Conservation (phyloP, 495 filamentous ascomycete species). For the Tuber brumale region DNA sequence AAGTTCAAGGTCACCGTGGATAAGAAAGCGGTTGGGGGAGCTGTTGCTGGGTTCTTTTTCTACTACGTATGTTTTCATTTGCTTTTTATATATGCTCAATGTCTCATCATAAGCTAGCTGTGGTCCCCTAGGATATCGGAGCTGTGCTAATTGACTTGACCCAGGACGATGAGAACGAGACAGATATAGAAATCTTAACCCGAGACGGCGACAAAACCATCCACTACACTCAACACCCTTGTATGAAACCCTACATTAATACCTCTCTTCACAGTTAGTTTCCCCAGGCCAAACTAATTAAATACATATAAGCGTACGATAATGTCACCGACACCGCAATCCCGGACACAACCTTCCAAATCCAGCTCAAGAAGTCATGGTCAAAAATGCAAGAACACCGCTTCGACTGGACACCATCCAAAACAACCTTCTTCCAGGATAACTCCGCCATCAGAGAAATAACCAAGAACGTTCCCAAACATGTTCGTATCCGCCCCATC, state of each 20-base stretch:
- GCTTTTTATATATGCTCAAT: background rate
- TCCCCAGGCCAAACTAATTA: background rate
- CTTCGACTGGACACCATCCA: constrained; percentile 34
- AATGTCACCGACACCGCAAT: constrained; percentile 10
- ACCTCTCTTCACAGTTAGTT: background rate
- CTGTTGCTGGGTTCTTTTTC: constrained; percentile 40
- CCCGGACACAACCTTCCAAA: constrained; percentile 20
- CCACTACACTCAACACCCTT: constrained; percentile 40
- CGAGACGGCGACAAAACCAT: constrained; percentile 19
- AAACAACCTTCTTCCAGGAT: constrained; percentile 37
- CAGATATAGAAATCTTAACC: constrained; percentile 40
- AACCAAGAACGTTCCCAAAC: constrained; percentile 32
- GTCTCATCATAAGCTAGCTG: background rate
- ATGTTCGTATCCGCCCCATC: constrained; percentile 24
- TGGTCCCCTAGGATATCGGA: background rate
- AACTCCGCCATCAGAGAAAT: constrained; percentile 17
- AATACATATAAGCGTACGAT: constrained; percentile 29
- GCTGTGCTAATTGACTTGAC: constrained; percentile 2
- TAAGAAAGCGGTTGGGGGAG: constrained; percentile 22
- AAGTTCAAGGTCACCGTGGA: constrained; percentile 25
- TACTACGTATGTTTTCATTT: constrained; percentile 31
- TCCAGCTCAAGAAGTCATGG: constrained; percentile 30
- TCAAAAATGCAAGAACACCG: constrained; percentile 34
- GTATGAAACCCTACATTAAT: constrained; percentile 11
- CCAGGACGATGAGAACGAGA: constrained; percentile 35